These are phyloP conservation scores for Talaromyces adpressus DNA, from an alignment of 495 filamentous ascomycete genomes.

Conservation along the genomic window DNA sequence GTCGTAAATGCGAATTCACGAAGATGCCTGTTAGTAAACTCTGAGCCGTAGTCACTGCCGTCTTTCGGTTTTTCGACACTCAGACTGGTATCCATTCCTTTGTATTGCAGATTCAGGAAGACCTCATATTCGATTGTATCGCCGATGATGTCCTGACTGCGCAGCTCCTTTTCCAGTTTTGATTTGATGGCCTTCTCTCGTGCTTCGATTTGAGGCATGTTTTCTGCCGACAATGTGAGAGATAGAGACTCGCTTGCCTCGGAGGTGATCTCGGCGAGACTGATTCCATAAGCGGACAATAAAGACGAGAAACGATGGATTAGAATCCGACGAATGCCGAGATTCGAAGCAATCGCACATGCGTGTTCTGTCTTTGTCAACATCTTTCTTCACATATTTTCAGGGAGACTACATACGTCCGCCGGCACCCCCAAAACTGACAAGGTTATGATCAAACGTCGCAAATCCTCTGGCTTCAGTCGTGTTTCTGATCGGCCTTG, in stretches of 20 bases:
- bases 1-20: slow-evolving; percentile 50
- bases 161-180: slow-evolving; percentile 23
- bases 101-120: slow-evolving; percentile 48
- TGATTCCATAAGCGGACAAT: slow-evolving; percentile 46
- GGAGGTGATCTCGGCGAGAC: slow-evolving; percentile 44
- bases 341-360: slow-evolving; percentile 37
- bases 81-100: slow-evolving; percentile 44
- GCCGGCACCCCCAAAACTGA: slow-evolving; percentile 48
- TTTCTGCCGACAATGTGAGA: slow-evolving; percentile 23
- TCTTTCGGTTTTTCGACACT: slow-evolving; percentile 41
- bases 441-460: slow-evolving; percentile 42
- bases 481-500: slow-evolving; percentile 44
- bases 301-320: slow-evolving; percentile 48
- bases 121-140: slow-evolving; percentile 36
- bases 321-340: slow-evolving; percentile 43
- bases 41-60: slow-evolving; percentile 31
- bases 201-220: slow-evolving; percentile 19
- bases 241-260: slow-evolving; percentile 46
- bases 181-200: slow-evolving; percentile 25
- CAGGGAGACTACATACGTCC: slow-evolving; percentile 14
- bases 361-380: slow-evolving; percentile 29
- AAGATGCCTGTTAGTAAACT: slow-evolving; percentile 41
- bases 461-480: slow-evolving; percentile 47
- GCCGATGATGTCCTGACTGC: slow-evolving; percentile 27
- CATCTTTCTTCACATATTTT: too few species aligned